These are phyloP conservation scores for Talaromyces albobiverticillius DNA, from an alignment of 2,329 filamentous ascomycete genomes.

Conservation along the genomic window DNA sequence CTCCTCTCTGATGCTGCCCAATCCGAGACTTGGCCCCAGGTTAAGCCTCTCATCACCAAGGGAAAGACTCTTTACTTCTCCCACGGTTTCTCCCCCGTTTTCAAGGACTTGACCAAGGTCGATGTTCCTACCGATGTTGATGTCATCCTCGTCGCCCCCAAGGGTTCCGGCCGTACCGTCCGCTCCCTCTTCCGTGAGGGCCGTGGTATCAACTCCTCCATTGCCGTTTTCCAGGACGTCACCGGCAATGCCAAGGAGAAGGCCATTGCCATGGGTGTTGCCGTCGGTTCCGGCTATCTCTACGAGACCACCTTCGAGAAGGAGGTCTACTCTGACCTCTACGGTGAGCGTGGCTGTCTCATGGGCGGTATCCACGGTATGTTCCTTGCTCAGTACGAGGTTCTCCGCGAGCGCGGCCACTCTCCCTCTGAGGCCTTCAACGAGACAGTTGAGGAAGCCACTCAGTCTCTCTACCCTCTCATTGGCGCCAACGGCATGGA, in stretches of 20 bases:
- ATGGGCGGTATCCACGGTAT: constrained; percentile 99
- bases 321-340: constrained; percentile 99
- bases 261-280: constrained; percentile 93
- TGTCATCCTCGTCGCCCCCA: constrained; percentile 98
- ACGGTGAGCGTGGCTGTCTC: constrained; percentile 98
- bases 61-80: constrained; percentile 99
- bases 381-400: constrained; percentile 99
- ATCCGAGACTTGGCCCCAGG: constrained; percentile 96
- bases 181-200: constrained; percentile 98
- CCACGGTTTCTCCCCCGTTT: constrained; percentile 99
- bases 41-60: constrained; percentile 98
- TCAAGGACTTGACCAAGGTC: constrained; percentile 99
- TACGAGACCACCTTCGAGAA: constrained; percentile 99
- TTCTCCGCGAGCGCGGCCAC: constrained; percentile 97
- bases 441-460: constrained; percentile 99
- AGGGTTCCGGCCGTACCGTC: constrained; percentile 98
- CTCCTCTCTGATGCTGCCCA: constrained; percentile 96
- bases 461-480: constrained; percentile 94
- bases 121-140: constrained; percentile 94
- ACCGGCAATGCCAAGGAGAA: constrained; percentile 98
- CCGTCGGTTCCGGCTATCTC: constrained; percentile 95
- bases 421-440: constrained; percentile 98
- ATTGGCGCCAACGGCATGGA: constrained; percentile 99
- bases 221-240: constrained; percentile 97
- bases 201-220: constrained; percentile 98